Percentiles rank a stretch among this genome's conserved stretches.
phyloP scores from a whole-genome alignment of 495 filamentous ascomycete genomes.

The Podospora comata region DNA sequence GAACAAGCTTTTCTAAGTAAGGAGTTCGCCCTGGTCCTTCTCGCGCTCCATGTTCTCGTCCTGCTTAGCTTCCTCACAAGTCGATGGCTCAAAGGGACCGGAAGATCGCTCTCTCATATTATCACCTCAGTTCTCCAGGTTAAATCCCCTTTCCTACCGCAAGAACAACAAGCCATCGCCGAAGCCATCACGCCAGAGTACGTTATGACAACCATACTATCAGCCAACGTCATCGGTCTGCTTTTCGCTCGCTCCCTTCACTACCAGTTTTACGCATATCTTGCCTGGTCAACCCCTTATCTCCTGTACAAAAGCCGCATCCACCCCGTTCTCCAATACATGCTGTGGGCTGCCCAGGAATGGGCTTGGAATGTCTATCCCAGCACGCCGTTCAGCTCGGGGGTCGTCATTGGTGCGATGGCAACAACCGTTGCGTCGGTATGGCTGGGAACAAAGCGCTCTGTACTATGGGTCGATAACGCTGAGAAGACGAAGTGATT shows the following conservation, averaged over 20 bases:
- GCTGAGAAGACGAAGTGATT: constrained; percentile 20
- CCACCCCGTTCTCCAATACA: constrained; percentile 68
- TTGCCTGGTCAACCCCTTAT: constrained; percentile 88
- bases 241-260: constrained; percentile 89
- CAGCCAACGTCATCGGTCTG: constrained; percentile 78
- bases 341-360: constrained; percentile 80
- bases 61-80: constrained; percentile 58
- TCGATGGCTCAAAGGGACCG: constrained; percentile 48
- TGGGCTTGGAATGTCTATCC: constrained; percentile 97
- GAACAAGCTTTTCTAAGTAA: constrained; percentile 78
- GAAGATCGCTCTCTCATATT: constrained; percentile 45
- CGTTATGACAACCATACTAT: constrained; percentile 73
- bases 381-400: constrained; percentile 78
- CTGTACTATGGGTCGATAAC: not conserved
- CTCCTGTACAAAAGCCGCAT: constrained; percentile 79
- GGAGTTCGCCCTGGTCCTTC: constrained; percentile 63
- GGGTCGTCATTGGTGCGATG: constrained; percentile 69
- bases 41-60: constrained; percentile 64
- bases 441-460: constrained; percentile 51
- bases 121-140: constrained; percentile 52
- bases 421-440: constrained; percentile 60
- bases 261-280: constrained; percentile 95
- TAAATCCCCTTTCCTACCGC: constrained; percentile 50
- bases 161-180: constrained; percentile 54
- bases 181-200: constrained; percentile 66